Base-by-base conservation (phyloP, 345 rosid genomes). In the Arabis alpina region DNA sequence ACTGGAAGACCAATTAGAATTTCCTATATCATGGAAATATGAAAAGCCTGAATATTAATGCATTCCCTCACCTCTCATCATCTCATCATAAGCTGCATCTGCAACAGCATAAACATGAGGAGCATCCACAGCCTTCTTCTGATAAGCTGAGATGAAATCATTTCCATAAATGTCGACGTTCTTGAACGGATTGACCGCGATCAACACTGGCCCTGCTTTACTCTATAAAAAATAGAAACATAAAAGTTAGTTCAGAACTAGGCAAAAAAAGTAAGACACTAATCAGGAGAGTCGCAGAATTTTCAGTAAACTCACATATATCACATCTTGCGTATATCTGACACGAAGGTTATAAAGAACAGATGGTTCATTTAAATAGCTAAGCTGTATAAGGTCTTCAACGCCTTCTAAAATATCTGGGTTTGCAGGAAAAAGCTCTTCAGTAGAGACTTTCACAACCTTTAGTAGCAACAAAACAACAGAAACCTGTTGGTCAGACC, bases 351-450 rank as follows among this genome's bases (percentile, higher is more conserved):
- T 95, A 81, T 90, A 81, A 77, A 95, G 87, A 72, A 92, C 88
- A 2, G 98, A 87, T 36, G 98, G 99, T 70, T 95, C 99, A 60
- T 95, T 95, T 80, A 95, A 75, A 86, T 87, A 92, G 82, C 92
- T 88, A 73, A 95, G 99, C 75, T 88, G 95, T 71, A 86, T 79
- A 69, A 95, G 97, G 76, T 95, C 91, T 77, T 87, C 92, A 66
- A 82, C 93, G 27, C 93, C 97, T 79, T 86, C 90, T 43, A 95
- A 82, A 36, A 95, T 82, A 76, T 89, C 91, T 4, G 99, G 97
- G 79, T 92, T 95, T 74, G 99, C 91, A 62, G 99, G 99, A 57
- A 88, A 84, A 71, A 95, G 93, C 47, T 90, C 88, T 55, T 73
- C 83, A 25, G 82, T 81, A 4, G 91, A 77, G 70, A 89, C 97